Evolutionary conservation across 2,329 filamentous ascomycete genomes (phyloP), one percentile per base, ranked within the genome.

Genomic region (Paraphoma sp.): DNA sequence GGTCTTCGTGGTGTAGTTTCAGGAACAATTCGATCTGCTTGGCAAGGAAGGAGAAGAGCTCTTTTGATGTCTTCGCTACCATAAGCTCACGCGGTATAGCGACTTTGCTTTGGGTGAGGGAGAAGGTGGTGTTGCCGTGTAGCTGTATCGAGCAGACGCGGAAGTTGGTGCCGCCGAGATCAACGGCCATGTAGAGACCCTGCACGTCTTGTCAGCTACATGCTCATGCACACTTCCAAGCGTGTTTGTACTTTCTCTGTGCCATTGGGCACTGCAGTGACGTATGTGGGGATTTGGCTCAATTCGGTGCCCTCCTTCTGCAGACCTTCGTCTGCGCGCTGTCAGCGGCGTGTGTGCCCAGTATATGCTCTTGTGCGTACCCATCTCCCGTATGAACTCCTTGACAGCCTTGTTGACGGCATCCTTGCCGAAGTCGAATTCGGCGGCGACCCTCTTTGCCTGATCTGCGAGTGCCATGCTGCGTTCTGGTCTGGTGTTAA

Each of bases 91-190:
- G 89, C 7, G 95, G 95, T 55, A 99, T 96, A 59, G 93, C 86
- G 54, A 96, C 90, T 80, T 98, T 98, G 79, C 87, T 92, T 81
- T 92, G 96, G 51, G 90, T 96, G 68, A 98, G 86, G 78, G 91
- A 92, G 83, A 97, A 98, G 54, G 93, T 97, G 69, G 90, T 93
- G 80, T 98, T 92, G 72, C 95, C 95, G 75, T 97, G 93, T 59
- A 99, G 84, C 68, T 91, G 86, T 71, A 99, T 90, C 43, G 94
- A 97, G 82, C 95, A 99, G 71, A 99, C 95, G 68, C 95, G 90
- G 80, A 98, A 97, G 81, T 99, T 99, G 63, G 95, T 99, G 69
- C 95, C 95, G 60, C 95, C 95, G n/a, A 99, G 86, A 73, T 99
- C 95, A 63, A 99, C 93, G 40, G 95, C 94, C 73, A 99, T 88